Conservation (phyloP, 345 rosid genomes). For the Camelina hispida region DNA sequence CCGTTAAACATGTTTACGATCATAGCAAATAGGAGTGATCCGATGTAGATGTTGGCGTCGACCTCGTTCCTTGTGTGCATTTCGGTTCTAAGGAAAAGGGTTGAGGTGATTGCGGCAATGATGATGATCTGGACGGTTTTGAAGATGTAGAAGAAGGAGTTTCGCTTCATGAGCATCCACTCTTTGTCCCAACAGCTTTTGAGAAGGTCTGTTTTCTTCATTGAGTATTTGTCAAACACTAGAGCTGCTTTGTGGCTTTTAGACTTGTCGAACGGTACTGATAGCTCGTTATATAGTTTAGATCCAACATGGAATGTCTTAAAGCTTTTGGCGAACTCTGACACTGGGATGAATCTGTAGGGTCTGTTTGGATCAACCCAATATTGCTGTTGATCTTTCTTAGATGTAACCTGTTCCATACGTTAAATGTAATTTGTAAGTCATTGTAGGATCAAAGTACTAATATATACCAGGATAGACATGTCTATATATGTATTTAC, state of each 20-base stretch:
- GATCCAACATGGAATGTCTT: conserved; percentile 72
- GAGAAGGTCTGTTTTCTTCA: conserved; percentile 61
- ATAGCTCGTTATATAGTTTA: conserved; percentile 52
- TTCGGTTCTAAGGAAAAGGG: conserved; percentile 42
- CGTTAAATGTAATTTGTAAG: not conserved
- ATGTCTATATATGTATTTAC: conserved; percentile 38
- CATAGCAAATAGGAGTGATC: conserved; percentile 41
- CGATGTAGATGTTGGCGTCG: conserved; percentile 38
- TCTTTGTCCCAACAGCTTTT: conserved; percentile 76
- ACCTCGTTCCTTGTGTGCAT: conserved; percentile 43
- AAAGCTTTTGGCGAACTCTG: conserved; percentile 58
- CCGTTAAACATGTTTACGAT: conserved; percentile 49
- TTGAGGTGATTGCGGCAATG: conserved; percentile 50
- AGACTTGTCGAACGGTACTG: conserved; percentile 61
- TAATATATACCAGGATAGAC: not conserved
- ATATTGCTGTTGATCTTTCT: conserved; percentile 82
- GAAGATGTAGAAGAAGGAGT: conserved; percentile 63
- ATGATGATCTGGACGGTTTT: conserved; percentile 68
- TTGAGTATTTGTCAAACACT: conserved; percentile 57
- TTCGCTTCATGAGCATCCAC: conserved; percentile 70
- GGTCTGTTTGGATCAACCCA: conserved; percentile 63
- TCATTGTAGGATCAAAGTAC: not conserved
- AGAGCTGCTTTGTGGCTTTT: conserved; percentile 68
- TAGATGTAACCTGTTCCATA: conserved; percentile 70
- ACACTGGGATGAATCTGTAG: conserved; percentile 59